These are phyloP conservation scores for Torrubiellomyces zombiae DNA, from an alignment of 2,329 filamentous ascomycete genomes.

Conservation along the genomic window DNA sequence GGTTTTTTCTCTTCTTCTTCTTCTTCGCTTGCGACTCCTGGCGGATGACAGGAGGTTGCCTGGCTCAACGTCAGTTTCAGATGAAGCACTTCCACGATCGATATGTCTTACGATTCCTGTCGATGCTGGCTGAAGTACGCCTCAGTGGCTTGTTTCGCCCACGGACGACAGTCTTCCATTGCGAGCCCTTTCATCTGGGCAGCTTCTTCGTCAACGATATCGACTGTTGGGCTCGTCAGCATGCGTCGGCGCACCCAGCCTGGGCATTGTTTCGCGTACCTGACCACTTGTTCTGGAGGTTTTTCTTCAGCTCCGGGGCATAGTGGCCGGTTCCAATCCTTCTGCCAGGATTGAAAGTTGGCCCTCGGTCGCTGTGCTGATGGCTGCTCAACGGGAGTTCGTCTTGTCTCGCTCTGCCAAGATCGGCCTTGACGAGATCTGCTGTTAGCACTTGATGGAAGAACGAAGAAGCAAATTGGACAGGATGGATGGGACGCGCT, in stretches of 20 bases:
- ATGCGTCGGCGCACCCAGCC: background rate
- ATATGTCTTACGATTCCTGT: conserved; percentile 4
- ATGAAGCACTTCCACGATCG: background rate
- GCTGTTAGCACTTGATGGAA: background rate
- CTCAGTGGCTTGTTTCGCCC: conserved; percentile 6
- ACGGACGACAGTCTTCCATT: conserved; percentile 8
- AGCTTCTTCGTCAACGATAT: conserved; percentile 9
- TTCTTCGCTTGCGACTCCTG: conserved; percentile 1
- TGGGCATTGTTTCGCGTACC: conserved; percentile 2
- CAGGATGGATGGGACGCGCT: background rate
- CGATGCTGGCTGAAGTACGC: conserved; percentile 3
- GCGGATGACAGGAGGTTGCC: conserved; percentile 5
- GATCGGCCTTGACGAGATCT: conserved; percentile 7
- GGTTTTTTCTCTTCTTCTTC: too few species aligned
- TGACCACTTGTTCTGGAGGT: conserved; percentile 7
- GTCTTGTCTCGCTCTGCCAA: conserved; percentile 8
- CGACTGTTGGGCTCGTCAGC: conserved; percentile 4
- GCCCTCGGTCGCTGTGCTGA: conserved; percentile 5
- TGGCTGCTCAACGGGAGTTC: conserved; percentile 7
- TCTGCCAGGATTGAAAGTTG: conserved; percentile 5
- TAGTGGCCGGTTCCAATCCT: conserved; percentile 5
- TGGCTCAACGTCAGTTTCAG: too few species aligned
- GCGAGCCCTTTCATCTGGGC: conserved; percentile 8
- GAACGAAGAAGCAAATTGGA: background rate
- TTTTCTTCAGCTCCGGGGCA: conserved; percentile 4